Base-by-base conservation (phyloP, 345 rosid species). In the Cardiospermum halicacabum region DNA sequence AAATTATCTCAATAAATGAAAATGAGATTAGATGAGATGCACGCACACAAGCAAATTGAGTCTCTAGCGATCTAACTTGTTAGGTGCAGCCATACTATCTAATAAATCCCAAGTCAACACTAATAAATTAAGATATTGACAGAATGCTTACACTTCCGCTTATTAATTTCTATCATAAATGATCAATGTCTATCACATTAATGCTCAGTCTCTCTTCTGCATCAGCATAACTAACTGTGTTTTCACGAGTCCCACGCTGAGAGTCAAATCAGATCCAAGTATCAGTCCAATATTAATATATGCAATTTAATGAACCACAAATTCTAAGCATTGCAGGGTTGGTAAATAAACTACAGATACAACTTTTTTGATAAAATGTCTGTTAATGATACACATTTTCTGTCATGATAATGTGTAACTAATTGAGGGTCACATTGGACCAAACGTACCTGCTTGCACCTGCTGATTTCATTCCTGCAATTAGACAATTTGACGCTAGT, bases 381-480 rank as follows among this genome's bases (percentile, higher is more conserved):
- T n/a, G 2, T 9, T 7, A 51, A 6, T 9, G 25, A 3, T 48
- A 21, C 24, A 30, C 28, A 40, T 7, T 27, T 18, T 12, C 7
- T 18, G 15, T 3, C 15, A 7, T 7, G 5, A 19, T 27, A 26
- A 40, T 42, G 8, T 21, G 7, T 16, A 11, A 24, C 37, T 18
- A 26, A 8, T 8, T 12, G 40, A 37, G 18, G 50, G 24, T 40
- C 21, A 18, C 21, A 18, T 18, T 22, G 21, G 55, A 54, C 53
- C 60, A 42, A 36, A 51, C 1, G 53, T 27, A 51, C 32, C 3
- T 3, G 11, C 53, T 13, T 42, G 18, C 28, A 27, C 51, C 27
- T 2, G 18, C 4, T 16, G 3, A 34, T 34, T 2, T 34, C 13
- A 65, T 36, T 65, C 69, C 69, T 54, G 69, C 60, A 54, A 28